These are phyloP conservation scores for Phytopythium sindhum DNA, from an alignment of 352 stramenopile species.

Conservation along the genomic window DNA sequence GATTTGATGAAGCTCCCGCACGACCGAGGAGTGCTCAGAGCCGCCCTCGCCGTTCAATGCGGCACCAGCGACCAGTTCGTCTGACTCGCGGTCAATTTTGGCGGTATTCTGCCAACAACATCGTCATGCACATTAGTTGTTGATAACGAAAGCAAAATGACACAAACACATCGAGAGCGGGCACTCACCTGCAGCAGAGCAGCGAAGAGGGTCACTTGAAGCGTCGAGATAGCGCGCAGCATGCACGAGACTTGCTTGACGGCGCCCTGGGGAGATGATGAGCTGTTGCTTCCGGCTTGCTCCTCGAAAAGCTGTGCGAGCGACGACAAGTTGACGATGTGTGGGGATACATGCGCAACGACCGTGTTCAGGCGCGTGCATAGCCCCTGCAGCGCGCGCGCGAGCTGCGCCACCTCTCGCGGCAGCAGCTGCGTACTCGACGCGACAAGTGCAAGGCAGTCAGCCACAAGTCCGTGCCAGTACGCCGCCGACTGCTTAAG, in stretches of 20 bases:
- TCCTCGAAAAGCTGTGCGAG: constrained; percentile 60
- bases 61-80: constrained; percentile 35
- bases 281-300: constrained; percentile 48
- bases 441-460: constrained; percentile 59
- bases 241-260: constrained; percentile 78
- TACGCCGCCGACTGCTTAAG: constrained; percentile 70
- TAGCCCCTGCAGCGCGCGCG: constrained; percentile 46
- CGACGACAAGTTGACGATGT: constrained; percentile 80
- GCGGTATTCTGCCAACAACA: constrained; percentile 28
- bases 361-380: constrained; percentile 52
- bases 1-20: constrained; percentile 58
- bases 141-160: neutral
- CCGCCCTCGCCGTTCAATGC: constrained; percentile 28
- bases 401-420: constrained; percentile 53
- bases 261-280: constrained; percentile 54
- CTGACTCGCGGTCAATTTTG: constrained; percentile 65
- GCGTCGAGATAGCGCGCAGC: constrained; percentile 65
- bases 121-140: neutral
- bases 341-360: constrained; percentile 69
- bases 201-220: constrained; percentile 64
- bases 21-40: constrained; percentile 41
- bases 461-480: constrained; percentile 72
- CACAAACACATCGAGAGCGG: neutral
- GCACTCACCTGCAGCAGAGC: constrained; percentile 42
- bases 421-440: constrained; percentile 51